Evolutionary conservation across 2,329 filamentous ascomycete species (phyloP), one percentile per base, ranked within the genome.

Genomic region (Nannizzia gypsea): DNA sequence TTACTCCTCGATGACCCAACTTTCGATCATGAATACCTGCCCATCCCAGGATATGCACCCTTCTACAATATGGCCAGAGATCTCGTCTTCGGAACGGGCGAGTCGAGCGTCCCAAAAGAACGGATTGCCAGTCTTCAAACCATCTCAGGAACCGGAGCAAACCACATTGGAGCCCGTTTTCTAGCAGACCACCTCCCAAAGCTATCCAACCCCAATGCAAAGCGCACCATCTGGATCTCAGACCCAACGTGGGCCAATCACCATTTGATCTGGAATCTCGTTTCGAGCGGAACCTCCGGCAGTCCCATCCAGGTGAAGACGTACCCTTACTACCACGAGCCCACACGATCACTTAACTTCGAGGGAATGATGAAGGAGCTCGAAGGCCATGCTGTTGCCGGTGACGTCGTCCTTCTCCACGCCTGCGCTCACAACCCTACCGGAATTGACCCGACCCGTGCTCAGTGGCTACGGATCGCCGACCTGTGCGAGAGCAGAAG

Each of bases 361-460:
- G 67, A 71, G n/a, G 73, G 72, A 74, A 76, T 88, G 74, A 95
- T 92, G 66, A 86, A 87, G 71, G 89, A 88, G 17, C 84, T 99
- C 52, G 90, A 96, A 75, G 88, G 92, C 65, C 85, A 88, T 60
- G 90, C 90, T 2, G 84, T 88, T 8, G 83, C 90, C 59, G 84
- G 84, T 66, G 91, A 89, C 72, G 84, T 96, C 70, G 85, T 97
- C 69, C 82, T 97, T 42, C 83, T 96, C 46, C 93, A 96, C 75
- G 89, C 90, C 62, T 99, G 93, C 72, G 93, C 93, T 20, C 93
- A 97, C 80, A 99, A 99, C 78, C 93, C 93, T 34, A 99, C 93
- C 1, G 93, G 93, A 61, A 89, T 96, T 63, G 93, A 99, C 75
- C 90, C 90, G 9, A 95, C 88, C 55, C 81, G 87, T 67, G 89